phyloP scores from a whole-genome alignment of 2,329 filamentous ascomycete genomes.

The Nigrospora sphaerica region DNA sequence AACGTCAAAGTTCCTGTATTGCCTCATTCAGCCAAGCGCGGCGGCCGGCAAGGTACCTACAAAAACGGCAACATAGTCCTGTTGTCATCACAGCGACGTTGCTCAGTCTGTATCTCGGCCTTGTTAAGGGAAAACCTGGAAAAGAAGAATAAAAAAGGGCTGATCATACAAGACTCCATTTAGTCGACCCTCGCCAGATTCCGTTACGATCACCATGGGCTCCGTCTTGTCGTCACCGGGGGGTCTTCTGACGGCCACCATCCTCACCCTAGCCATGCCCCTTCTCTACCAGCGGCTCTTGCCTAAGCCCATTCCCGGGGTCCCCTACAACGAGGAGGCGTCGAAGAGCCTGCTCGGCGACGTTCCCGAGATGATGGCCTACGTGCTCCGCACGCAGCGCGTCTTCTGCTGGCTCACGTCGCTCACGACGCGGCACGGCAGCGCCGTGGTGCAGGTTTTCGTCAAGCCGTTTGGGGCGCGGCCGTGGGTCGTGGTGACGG shows the following conservation, averaged over 20 bases:
- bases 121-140: no score
- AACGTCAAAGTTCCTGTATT: no score
- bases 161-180: no score
- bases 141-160: no score
- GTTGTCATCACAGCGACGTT: no score
- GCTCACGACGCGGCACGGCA: conserved; percentile 22
- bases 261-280: conserved; percentile 5
- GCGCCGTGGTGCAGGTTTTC: conserved; percentile 40
- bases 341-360: conserved; percentile 31
- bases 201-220: background rate
- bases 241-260: background rate
- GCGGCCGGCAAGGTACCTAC: no score
- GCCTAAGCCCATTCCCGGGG: conserved; percentile 35
- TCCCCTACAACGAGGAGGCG: conserved; percentile 34
- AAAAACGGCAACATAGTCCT: no score
- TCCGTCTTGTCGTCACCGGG: background rate
- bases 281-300: conserved; percentile 16
- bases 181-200: no score
- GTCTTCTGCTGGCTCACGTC: conserved; percentile 20
- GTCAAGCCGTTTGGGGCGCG: conserved; percentile 28
- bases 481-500: conserved; percentile 36
- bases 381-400: conserved; percentile 21
- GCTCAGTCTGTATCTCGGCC: no score
- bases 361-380: conserved; percentile 29
- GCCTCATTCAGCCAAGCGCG: no score